phyloP scores from a whole-genome alignment of 192 early-diverging fungal species.

The Jimgerdemannia lactiflua region DNA sequence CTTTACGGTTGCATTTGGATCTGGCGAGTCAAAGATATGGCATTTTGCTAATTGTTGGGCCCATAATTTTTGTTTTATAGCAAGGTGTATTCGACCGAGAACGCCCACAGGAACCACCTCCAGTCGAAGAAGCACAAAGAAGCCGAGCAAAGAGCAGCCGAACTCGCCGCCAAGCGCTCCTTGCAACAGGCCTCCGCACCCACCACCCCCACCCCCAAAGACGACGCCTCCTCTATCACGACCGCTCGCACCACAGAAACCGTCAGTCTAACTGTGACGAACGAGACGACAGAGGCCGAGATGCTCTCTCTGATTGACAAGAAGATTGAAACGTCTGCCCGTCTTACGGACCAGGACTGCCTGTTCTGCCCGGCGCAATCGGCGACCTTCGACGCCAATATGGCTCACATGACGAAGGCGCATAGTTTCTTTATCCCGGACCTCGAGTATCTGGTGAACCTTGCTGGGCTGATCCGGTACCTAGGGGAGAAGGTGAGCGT shows the following conservation, averaged over 20 bases:
- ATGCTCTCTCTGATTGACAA: conserved; percentile 76
- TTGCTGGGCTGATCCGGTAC: conserved; percentile 86
- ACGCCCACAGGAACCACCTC: conserved; percentile 87
- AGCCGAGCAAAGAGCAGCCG: conserved; percentile 41
- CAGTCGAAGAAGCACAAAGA: conserved; percentile 97
- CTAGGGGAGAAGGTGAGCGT: conserved; percentile 94
- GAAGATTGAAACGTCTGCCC: conserved; percentile 70
- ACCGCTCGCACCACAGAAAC: background rate
- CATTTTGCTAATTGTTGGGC: no score
- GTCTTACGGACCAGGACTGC: conserved; percentile 77
- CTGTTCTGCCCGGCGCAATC: conserved; percentile 84
- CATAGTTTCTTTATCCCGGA: conserved; percentile 98
- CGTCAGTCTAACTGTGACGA: conserved; percentile 36
- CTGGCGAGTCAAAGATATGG: no score
- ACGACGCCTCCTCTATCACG: background rate
- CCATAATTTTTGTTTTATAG: background rate
- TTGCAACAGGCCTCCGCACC: background rate
- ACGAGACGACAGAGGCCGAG: conserved; percentile 51
- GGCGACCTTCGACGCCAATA: conserved; percentile 64
- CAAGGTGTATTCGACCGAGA: conserved; percentile 55
- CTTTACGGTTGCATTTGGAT: background rate
- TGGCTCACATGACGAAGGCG: conserved; percentile 87
- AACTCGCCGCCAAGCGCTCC: conserved; percentile 1
- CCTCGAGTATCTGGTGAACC: conserved; percentile 88
- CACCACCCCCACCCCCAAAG: conserved; percentile 5